Evolutionary conservation across 495 filamentous ascomycete genomes (phyloP), one percentile per base, ranked within the genome.

Genomic region (Penicillium turbatum): DNA sequence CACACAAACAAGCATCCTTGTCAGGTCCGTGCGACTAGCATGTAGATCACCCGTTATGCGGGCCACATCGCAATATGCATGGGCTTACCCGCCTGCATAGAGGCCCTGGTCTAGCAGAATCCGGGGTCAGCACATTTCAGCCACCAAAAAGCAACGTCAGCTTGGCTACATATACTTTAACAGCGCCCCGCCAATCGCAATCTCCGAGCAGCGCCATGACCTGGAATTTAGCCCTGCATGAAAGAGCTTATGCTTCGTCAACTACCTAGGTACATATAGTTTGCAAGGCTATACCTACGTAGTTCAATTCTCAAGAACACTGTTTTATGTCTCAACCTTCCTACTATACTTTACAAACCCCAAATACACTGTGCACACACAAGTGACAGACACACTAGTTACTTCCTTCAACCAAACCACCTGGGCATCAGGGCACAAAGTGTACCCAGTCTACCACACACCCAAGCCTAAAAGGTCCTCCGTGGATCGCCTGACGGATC

Each of bases 401-500:
- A n/a, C n/a, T n/a, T n/a, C n/a, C n/a, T n/a, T n/a, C n/a, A n/a
- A n/a, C n/a, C n/a, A n/a, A n/a, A n/a, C n/a, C n/a, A n/a, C n/a
- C n/a, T n/a, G n/a, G n/a, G n/a, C n/a, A n/a, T n/a, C n/a, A n/a
- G n/a, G n/a, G n/a, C n/a, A n/a, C n/a, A n/a, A n/a, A n/a, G n/a
- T n/a, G n/a, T n/a, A n/a, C n/a, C n/a, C 24, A 27, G 5, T 15
- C 27, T 32, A 16, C 8, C 7, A 15, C 29, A 15, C 29, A 26
- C 46, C 15, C 27, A 8, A 43, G 1, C 5, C 31, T 51, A 51
- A 13, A 43, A 43, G 0, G 29, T 51, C 39, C 49, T 51, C 10
- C 10, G 29, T 3, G 49, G 49, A 51, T 43, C 30, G 9, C 49
- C 49, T 5, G 49, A 51, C 5, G 49, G 49, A 51, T 51, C 49